Evolutionary conservation across 208 protist genomes (phyloP).

Genomic region (Phytomonas serpens): DNA sequence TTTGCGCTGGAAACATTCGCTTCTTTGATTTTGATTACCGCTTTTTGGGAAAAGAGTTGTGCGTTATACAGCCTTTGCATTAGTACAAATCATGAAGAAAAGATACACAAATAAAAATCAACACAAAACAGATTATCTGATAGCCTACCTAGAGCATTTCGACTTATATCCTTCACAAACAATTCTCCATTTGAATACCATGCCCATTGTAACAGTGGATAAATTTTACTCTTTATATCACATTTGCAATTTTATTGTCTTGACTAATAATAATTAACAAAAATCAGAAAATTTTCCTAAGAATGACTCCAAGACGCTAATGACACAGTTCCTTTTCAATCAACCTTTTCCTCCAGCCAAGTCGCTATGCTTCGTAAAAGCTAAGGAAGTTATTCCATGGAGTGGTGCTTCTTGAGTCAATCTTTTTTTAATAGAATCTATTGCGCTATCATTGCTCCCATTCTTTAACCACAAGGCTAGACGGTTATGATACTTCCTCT

Average conservation of each 20-base stretch:
- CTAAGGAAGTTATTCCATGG: conserved; percentile 23
- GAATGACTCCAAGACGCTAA: not conserved
- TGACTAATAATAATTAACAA: not conserved
- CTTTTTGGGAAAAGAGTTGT: not conserved
- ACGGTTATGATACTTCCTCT: conserved; percentile 74
- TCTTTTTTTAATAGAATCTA: conserved; percentile 39
- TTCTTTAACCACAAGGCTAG: conserved; percentile 70
- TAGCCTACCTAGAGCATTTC: not conserved
- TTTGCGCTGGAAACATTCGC: not conserved
- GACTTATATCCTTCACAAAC: not conserved
- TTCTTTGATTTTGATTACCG: not conserved
- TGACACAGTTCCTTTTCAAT: not conserved
- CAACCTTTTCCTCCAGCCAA: conserved; percentile 12
- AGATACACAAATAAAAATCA: not conserved
- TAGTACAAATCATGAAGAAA: not conserved
- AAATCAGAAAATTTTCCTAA: not conserved
- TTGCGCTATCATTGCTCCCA: conserved; percentile 29
- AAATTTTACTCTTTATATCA: not conserved
- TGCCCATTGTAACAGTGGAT: not conserved
- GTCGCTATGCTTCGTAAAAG: conserved; percentile 62
- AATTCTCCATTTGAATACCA: not conserved
- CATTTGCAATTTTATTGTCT: not conserved
- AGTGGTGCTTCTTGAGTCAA: conserved; percentile 24
- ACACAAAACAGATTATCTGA: not conserved
- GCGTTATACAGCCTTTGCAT: not conserved